Evolutionary conservation across 1,284 basidiomycete genomes (phyloP).

Genomic region (Waitea zeae): DNA sequence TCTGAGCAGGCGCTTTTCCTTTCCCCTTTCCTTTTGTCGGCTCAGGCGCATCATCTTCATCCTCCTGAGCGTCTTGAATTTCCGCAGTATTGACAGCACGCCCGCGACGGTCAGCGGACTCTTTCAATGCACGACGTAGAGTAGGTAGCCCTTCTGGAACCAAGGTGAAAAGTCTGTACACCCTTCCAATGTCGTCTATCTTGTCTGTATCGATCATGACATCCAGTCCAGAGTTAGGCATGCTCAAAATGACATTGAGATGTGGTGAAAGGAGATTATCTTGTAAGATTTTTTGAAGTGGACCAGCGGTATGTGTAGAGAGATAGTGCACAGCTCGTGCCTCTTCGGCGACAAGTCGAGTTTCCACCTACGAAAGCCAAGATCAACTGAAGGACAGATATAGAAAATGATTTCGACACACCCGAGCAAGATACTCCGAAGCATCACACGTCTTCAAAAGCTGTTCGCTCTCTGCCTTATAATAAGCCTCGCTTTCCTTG

Average conservation of each 20-base stretch:
- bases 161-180: slow-evolving; percentile 66
- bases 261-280: slow-evolving; percentile 67
- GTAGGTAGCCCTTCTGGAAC: slow-evolving; percentile 55
- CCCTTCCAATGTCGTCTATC: slow-evolving; percentile 58
- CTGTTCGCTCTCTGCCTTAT: slow-evolving; percentile 57
- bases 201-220: slow-evolving; percentile 78
- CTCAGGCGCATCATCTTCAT: slow-evolving; percentile 17
- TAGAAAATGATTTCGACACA: slow-evolving; percentile 22
- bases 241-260: slow-evolving; percentile 56
- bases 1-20: slow-evolving; percentile 31
- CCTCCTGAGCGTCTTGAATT: slow-evolving; percentile 15
- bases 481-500: slow-evolving; percentile 66
- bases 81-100: slow-evolving; percentile 55
- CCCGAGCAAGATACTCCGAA: slow-evolving; percentile 67
- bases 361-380: slow-evolving; percentile 46
- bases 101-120: slow-evolving; percentile 64
- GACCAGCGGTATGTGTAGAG: slow-evolving; percentile 51
- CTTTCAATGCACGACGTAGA: slow-evolving; percentile 57
- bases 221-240: slow-evolving; percentile 78
- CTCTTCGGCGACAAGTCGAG: slow-evolving; percentile 72
- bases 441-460: slow-evolving; percentile 67
- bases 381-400: not conserved
- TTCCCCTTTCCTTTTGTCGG: slow-evolving; percentile 37
- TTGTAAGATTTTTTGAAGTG: slow-evolving; percentile 66
- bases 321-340: slow-evolving; percentile 85